A percentile compares a stretch with the other conserved stretches of the same genome.
Evolutionary conservation across 805 yeast species (phyloP).

Genomic region (Saccharomycodes ludwigii): DNA sequence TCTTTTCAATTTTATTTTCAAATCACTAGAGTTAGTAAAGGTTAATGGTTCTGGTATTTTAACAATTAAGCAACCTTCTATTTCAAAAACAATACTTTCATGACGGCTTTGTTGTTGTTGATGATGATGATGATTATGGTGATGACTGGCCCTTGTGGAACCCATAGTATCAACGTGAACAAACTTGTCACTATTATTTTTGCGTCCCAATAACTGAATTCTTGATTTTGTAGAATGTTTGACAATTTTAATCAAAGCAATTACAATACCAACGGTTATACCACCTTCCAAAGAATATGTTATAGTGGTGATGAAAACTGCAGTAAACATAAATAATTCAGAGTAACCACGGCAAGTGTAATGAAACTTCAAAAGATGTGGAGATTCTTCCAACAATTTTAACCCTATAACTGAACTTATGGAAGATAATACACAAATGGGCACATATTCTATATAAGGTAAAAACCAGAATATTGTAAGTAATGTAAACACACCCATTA

Average conservation of each 20-base stretch:
- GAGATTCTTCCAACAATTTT: conserved; percentile 72
- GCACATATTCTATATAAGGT: conserved; percentile 57
- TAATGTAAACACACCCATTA: conserved; percentile 68
- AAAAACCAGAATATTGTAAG: conserved; percentile 49
- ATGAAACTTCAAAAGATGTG: conserved; percentile 65
- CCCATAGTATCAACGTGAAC: conserved; percentile 46
- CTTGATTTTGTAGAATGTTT: conserved; percentile 72
- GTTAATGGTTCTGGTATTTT: conserved; percentile 82
- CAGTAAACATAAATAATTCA: conserved; percentile 55
- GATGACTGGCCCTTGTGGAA: conserved; percentile 10
- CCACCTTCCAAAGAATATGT: conserved; percentile 81
- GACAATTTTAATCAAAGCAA: conserved; percentile 68
- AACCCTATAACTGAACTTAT: conserved; percentile 71
- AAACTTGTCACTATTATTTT: conserved; percentile 48
- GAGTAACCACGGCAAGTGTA: conserved; percentile 60
- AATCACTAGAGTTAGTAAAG: conserved; percentile 73
- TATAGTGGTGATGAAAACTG: conserved; percentile 54
- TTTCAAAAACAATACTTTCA: conserved; percentile 28
- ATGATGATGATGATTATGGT: conserved; percentile 28
- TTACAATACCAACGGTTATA: conserved; percentile 73
- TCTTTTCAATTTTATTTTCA: conserved; percentile 52
- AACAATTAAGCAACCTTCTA: conserved; percentile 66
- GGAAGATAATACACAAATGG: conserved; percentile 68
- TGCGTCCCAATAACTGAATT: conserved; percentile 69
- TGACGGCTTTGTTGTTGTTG: conserved; percentile 8